phyloP scores from a whole-genome alignment of 2,329 filamentous ascomycete genomes.

The Aspergillus sp. region DNA sequence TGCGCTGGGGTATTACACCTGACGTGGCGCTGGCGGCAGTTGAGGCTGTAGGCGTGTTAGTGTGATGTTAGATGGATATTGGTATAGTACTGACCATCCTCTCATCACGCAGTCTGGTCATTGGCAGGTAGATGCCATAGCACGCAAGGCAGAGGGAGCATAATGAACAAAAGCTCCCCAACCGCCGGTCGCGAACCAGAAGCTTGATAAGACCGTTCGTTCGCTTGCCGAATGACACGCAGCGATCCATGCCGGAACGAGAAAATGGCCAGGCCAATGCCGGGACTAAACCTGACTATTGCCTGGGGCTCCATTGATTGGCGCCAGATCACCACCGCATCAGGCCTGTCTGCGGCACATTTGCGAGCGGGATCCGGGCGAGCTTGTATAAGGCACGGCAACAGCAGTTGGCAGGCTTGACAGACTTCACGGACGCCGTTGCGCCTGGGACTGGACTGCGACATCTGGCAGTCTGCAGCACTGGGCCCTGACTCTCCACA shows the following conservation, averaged over 20 bases:
- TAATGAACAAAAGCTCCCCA: not conserved
- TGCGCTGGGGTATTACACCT: slow-evolving; percentile 19
- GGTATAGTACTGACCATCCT: slow-evolving; percentile 24
- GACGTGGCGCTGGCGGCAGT: slow-evolving; percentile 30
- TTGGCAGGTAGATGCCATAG: slow-evolving; percentile 14
- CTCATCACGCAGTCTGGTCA: slow-evolving; percentile 25
- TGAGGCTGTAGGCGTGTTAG: slow-evolving; percentile 16
- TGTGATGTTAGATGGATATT: not conserved
- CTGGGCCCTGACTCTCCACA: too few species aligned
- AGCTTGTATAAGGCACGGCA: too few species aligned
- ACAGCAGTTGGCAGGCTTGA: too few species aligned
- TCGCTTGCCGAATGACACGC: not conserved
- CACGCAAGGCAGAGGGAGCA: slow-evolving; percentile 5
- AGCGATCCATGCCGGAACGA: not conserved
- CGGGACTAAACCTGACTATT: too few species aligned
- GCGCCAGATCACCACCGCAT: not conserved
- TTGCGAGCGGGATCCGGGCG: too few species aligned
- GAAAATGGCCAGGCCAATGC: too few species aligned
- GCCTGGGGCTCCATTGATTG: not conserved
- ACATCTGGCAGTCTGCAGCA: too few species aligned
- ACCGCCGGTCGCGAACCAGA: slow-evolving; percentile 5
- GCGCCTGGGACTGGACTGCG: too few species aligned
- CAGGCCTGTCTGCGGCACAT: too few species aligned
- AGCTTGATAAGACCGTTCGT: too few species aligned
- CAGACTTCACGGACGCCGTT: too few species aligned